Conservation (phyloP, 2,329 filamentous ascomycete species). For the Fusarium cicatricum region DNA sequence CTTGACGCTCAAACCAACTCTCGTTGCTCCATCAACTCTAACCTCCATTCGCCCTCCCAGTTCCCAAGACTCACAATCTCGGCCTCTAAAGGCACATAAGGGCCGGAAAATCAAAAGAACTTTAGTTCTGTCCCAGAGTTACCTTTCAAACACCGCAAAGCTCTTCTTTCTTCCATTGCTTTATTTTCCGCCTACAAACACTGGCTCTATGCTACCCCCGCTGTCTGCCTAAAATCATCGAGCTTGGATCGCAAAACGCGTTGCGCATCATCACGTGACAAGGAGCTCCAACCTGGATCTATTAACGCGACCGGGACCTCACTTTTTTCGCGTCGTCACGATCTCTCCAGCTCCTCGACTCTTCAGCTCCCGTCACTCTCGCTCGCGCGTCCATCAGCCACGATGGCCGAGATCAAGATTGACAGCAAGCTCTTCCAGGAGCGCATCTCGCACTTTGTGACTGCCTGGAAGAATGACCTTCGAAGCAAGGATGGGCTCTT, state of each 20-base stretch:
- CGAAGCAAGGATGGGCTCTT: slow-evolving; percentile 86
- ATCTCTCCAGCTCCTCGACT: slow-evolving; percentile 38
- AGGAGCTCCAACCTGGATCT: slow-evolving; percentile 38
- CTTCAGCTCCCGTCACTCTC: slow-evolving; percentile 37
- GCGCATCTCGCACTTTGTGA: slow-evolving; percentile 85
- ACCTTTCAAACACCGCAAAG: no score
- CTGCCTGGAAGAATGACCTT: slow-evolving; percentile 97
- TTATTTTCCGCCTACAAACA: no score
- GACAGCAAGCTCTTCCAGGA: slow-evolving; percentile 94
- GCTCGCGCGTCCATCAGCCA: slow-evolving; percentile 49
- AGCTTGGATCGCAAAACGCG: slow-evolving; percentile 41
- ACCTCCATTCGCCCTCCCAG: slow-evolving; percentile 4
- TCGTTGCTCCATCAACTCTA: slow-evolving; percentile 35
- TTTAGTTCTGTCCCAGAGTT: no score
- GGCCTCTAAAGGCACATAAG: no score
- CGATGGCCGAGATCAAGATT: slow-evolving; percentile 88
- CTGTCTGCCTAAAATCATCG: background rate
- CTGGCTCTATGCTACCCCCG: no score
- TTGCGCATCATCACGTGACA: slow-evolving; percentile 48
- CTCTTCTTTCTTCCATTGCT: no score
- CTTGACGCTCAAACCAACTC: background rate
- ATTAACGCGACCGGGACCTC: slow-evolving; percentile 57
- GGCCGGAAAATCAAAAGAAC: no score
- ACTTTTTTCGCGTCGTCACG: slow-evolving; percentile 51
- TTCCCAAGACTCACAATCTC: background rate